These are phyloP conservation scores for Trichoderma sp. DNA, from an alignment of 2,329 filamentous ascomycete species.

Conservation along the genomic window DNA sequence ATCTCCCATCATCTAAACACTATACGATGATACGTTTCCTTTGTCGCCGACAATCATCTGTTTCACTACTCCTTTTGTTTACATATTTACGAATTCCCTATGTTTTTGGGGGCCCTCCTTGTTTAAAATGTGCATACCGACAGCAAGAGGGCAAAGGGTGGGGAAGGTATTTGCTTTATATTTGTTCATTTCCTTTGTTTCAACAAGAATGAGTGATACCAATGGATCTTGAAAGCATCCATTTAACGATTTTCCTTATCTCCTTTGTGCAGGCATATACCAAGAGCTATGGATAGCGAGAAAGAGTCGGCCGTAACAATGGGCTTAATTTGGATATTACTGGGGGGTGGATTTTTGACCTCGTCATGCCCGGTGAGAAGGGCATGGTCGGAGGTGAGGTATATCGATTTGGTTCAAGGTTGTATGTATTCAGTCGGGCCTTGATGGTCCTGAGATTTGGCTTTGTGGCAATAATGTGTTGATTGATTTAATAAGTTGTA, in stretches of 20 bases:
- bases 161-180: not conserved
- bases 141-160: not conserved
- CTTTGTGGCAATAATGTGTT: not conserved
- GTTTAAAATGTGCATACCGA: not conserved
- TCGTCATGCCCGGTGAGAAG: not conserved
- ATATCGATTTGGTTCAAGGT: not conserved
- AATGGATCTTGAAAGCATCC: not conserved
- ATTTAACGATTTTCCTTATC: conserved; percentile 16
- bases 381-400: not conserved
- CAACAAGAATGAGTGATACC: conserved; percentile 22
- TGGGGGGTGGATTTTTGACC: not conserved
- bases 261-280: conserved; percentile 20
- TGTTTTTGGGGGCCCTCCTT: not conserved
- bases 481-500: conserved; percentile 4
- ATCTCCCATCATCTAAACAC: not conserved
- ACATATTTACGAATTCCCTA: not conserved
- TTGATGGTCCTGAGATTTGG: not conserved
- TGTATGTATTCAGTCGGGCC: not conserved
- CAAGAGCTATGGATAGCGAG: not conserved
- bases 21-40: not conserved
- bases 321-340: conserved; percentile 9
- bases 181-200: not conserved
- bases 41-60: not conserved
- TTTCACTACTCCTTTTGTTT: not conserved
- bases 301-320: not conserved